Base-by-base conservation (phyloP, 495 filamentous ascomycete species). In the Beverwykella pulmonaria region DNA sequence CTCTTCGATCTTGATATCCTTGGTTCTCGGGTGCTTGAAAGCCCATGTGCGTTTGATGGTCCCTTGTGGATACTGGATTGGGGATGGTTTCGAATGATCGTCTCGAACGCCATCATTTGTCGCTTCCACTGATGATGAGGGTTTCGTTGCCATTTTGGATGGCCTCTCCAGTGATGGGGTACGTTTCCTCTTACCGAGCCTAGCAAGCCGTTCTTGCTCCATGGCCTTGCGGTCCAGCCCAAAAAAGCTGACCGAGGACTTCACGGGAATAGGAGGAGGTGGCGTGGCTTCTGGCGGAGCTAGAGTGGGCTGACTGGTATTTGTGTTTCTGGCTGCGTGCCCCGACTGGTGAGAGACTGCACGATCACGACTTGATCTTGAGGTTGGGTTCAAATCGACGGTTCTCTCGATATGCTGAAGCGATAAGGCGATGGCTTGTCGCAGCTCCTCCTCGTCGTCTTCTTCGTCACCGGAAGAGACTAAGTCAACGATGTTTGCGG, bases 1-100 rank as follows among this genome's bases (percentile, higher is more conserved):
- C 71, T 98, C 94, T 73, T 97, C 92, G 44, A 98, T 86, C 68
- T 87, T 95, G 71, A 98, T 92, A 59, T 96, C 92, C 48, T 93
- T 81, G 0, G 68, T 73, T 27, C 91, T 80, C 0, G 78, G 74
- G 47, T 81, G 81, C 4, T 85, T 83, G 25, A 78, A 75, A 0
- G 82, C 85, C 84, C 88, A 92, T 0, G 94, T 98, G 74, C 89
- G 92, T 76, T 91, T 97, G 23, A 97, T 86, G 0, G 82, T 79
- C 12, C 93, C 93, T 1, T 78, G 71, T 0, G 89, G 90, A 73
- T 86, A 97, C 17, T 85, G 83, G 6, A 89, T 63, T 22, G 48
- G 50, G 14, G 54, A 1, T 56, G 67, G 22, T 32, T 47, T 15
- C 15, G 44, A 4, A 3, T 3, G 6, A 6, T 5, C 6, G 30